Evolutionary conservation across 371 early-diverging fungal species (phyloP).

Genomic region (Apophysomyces elegans): DNA sequence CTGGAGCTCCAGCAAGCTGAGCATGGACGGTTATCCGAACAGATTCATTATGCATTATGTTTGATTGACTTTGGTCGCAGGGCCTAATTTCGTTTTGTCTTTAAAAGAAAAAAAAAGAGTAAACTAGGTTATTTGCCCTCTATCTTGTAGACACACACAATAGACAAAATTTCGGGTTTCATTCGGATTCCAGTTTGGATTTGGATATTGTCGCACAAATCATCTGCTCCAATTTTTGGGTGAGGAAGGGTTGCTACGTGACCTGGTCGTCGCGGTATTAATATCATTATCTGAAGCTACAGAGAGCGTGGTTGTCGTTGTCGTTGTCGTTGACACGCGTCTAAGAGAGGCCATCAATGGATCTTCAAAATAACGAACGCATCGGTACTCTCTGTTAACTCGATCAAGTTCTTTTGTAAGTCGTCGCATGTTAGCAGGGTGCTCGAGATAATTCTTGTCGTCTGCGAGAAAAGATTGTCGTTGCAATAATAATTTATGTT

Average conservation of each 20-base stretch:
- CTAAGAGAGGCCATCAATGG: constrained; percentile 18
- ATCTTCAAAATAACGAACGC: constrained; percentile 19
- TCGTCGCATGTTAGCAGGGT: constrained; percentile 38
- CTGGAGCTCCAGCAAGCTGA: constrained; percentile 53
- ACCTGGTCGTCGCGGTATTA: background rate
- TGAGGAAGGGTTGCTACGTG: too few species aligned
- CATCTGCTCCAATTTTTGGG: constrained; percentile 5
- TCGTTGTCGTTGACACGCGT: constrained; percentile 8
- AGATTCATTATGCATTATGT: constrained; percentile 83
- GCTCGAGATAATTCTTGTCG: constrained; percentile 33
- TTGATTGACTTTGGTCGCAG: constrained; percentile 80
- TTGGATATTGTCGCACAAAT: background rate
- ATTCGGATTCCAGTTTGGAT: constrained; percentile 12
- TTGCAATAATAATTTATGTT: constrained; percentile 40
- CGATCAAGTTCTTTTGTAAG: constrained; percentile 41
- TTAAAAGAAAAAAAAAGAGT: background rate
- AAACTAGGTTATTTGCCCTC: constrained; percentile 9
- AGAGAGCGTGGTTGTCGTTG: background rate
- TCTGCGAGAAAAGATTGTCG: constrained; percentile 38
- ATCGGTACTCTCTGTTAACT: constrained; percentile 37
- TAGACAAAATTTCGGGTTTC: background rate
- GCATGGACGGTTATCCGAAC: constrained; percentile 69
- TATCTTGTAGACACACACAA: constrained; percentile 7
- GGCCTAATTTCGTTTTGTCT: constrained; percentile 24
- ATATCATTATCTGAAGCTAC: background rate